Evolutionary conservation across 1,284 basidiomycete genomes (phyloP).

Genomic region (Schizophyllum amplum): DNA sequence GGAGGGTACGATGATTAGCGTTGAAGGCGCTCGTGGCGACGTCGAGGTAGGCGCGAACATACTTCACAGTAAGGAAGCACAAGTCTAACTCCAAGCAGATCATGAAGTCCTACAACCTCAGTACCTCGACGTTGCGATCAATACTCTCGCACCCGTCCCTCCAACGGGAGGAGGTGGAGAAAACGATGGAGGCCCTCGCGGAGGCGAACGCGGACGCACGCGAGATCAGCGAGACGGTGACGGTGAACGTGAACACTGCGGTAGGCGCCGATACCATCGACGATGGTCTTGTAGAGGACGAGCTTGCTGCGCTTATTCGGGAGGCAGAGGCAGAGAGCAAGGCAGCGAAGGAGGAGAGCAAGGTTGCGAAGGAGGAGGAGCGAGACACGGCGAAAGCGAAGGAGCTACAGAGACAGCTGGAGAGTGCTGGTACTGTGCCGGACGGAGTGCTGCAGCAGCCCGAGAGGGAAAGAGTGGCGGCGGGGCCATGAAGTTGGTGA

Average conservation of each 20-base stretch:
- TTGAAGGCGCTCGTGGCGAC: slow-evolving; percentile 85
- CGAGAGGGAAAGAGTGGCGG: not conserved
- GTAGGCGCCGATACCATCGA: slow-evolving; percentile 43
- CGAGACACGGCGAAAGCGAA: slow-evolving; percentile 2
- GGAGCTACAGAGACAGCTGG: not conserved
- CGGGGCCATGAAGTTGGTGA: not conserved
- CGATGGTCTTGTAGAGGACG: slow-evolving; percentile 55
- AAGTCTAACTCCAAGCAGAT: slow-evolving; percentile 42
- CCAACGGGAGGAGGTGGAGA: slow-evolving; percentile 69
- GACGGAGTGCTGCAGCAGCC: not conserved
- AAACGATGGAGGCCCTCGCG: slow-evolving; percentile 81
- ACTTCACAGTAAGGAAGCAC: not conserved
- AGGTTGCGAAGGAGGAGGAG: slow-evolving; percentile 9
- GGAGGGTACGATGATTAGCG: slow-evolving; percentile 67
- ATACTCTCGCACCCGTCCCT: slow-evolving; percentile 79
- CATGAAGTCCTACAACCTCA: slow-evolving; percentile 79
- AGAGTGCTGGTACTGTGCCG: not conserved
- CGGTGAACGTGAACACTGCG: slow-evolving; percentile 51
- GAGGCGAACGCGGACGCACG: slow-evolving; percentile 74
- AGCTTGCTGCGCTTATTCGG: slow-evolving; percentile 36
- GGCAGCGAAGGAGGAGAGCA: slow-evolving; percentile 17
- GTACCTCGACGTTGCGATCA: slow-evolving; percentile 64
- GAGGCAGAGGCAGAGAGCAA: slow-evolving; percentile 39
- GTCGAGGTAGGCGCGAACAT: slow-evolving; percentile 60
- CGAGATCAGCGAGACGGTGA: slow-evolving; percentile 78